Evolutionary conservation across 202 grass and related monocot species (phyloP).

Genomic region (Schoenoplectus triqueter): DNA sequence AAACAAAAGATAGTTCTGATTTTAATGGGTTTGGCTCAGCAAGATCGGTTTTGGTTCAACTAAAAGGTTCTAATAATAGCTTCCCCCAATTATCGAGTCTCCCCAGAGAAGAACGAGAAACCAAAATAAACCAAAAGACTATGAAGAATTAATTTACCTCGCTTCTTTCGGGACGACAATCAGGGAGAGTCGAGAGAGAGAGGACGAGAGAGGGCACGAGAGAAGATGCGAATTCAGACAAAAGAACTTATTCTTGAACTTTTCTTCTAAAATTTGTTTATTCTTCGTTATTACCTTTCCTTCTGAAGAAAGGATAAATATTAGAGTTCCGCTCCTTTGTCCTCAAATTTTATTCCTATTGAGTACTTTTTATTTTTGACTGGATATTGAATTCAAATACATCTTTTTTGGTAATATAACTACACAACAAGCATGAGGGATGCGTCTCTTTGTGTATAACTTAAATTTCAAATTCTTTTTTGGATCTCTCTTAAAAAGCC

Average conservation of each 20-base stretch:
- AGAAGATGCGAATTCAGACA: background rate
- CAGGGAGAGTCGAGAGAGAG: background rate
- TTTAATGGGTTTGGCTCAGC: background rate
- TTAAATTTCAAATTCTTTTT: too few species aligned
- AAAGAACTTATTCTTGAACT: background rate
- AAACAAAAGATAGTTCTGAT: background rate
- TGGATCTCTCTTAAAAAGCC: too few species aligned
- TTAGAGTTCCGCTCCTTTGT: too few species aligned
- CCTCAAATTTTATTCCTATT: too few species aligned
- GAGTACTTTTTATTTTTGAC: too few species aligned
- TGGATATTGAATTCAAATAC: too few species aligned
- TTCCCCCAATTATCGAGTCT: background rate
- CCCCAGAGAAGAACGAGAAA: background rate
- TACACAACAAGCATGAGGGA: too few species aligned
- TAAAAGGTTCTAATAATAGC: slow-evolving; percentile 4
- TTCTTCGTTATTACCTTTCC: background rate
- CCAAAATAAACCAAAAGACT: background rate
- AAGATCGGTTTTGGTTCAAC: too few species aligned
- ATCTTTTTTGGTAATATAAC: too few species aligned
- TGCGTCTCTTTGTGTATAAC: too few species aligned
- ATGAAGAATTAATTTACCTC: slow-evolving; percentile 5
- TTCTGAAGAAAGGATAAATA: too few species aligned
- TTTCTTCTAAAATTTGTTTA: background rate
- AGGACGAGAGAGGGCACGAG: too few species aligned
- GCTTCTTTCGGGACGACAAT: background rate